These are phyloP conservation scores for Citeromyces siamensis DNA, from an alignment of 1,139 yeast species.

Conservation along the genomic window DNA sequence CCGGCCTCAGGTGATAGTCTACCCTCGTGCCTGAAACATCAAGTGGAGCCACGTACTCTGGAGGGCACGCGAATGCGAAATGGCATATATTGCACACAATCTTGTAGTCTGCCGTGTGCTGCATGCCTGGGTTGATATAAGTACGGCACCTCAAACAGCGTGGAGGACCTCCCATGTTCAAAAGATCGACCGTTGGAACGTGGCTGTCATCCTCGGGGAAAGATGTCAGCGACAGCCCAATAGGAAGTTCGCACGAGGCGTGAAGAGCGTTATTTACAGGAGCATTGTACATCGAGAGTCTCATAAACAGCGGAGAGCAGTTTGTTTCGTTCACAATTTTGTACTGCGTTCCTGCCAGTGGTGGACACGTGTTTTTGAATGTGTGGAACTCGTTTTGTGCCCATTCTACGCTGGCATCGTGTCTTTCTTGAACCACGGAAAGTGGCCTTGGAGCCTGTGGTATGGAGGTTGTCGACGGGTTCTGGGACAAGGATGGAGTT, in stretches of 20 bases:
- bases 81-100: slow-evolving; percentile 85
- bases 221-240: slow-evolving; percentile 74
- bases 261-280: slow-evolving; percentile 70
- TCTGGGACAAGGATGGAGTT: slow-evolving; percentile 6
- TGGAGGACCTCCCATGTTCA: slow-evolving; percentile 53
- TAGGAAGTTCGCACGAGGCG: slow-evolving; percentile 62
- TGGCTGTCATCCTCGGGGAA: slow-evolving; percentile 43
- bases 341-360: slow-evolving; percentile 66
- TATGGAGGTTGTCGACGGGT: background rate
- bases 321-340: slow-evolving; percentile 72
- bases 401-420: slow-evolving; percentile 36
- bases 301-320: slow-evolving; percentile 68
- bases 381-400: slow-evolving; percentile 44
- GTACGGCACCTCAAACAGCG: slow-evolving; percentile 89
- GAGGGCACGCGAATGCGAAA: slow-evolving; percentile 60
- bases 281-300: slow-evolving; percentile 73
- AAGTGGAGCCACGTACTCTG: slow-evolving; percentile 52
- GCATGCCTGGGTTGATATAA: slow-evolving; percentile 79
- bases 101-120: slow-evolving; percentile 47
- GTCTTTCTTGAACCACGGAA: slow-evolving; percentile 45
- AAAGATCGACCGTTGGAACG: slow-evolving; percentile 61
- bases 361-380: slow-evolving; percentile 68
- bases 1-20: slow-evolving; percentile 61
- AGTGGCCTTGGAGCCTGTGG: slow-evolving; percentile 8
- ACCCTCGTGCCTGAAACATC: slow-evolving; percentile 45